These are phyloP conservation scores for Syzygium syzygioides DNA, from an alignment of 441 rosid genomes.

Conservation along the genomic window DNA sequence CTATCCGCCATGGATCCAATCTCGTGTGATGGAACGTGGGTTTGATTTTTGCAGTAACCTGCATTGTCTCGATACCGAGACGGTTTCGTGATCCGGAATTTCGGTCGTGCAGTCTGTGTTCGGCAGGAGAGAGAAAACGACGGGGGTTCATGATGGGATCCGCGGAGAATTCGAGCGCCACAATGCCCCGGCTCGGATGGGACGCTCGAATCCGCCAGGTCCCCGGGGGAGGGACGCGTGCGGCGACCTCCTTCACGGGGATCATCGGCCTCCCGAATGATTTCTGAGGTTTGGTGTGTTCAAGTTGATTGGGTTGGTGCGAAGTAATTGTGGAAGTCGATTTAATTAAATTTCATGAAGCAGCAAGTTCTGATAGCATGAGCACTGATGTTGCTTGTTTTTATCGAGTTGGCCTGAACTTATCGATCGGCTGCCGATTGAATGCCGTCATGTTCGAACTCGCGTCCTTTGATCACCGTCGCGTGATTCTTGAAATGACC, in stretches of 20 bases:
- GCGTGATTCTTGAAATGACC: neutral
- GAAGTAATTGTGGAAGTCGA: neutral
- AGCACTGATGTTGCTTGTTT: neutral
- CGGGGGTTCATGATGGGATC: slow-evolving; percentile 87
- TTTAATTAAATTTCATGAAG: neutral
- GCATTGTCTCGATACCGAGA: neutral
- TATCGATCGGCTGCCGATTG: neutral
- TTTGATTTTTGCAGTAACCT: neutral
- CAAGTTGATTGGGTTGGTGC: neutral
- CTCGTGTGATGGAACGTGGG: neutral
- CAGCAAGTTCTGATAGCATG: neutral
- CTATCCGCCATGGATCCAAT: neutral
- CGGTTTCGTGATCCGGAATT: neutral
- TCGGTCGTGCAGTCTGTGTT: neutral
- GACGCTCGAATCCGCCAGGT: slow-evolving; percentile 84
- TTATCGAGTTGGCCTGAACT: fast-evolving
- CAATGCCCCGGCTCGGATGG: slow-evolving; percentile 70
- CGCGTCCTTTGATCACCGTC: neutral
- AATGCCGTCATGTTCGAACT: neutral
- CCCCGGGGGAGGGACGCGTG: slow-evolving; percentile 79
- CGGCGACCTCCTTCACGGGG: slow-evolving; percentile 51
- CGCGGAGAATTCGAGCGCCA: slow-evolving; percentile 76
- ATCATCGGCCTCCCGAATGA: slow-evolving; percentile 15
- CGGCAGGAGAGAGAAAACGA: slow-evolving; percentile 6
- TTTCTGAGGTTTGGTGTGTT: neutral